Evolutionary conservation across 176 grass and related monocot genomes (phyloP), one percentile per base, ranked within the genome.

Genomic region (Saccharum officinarum): DNA sequence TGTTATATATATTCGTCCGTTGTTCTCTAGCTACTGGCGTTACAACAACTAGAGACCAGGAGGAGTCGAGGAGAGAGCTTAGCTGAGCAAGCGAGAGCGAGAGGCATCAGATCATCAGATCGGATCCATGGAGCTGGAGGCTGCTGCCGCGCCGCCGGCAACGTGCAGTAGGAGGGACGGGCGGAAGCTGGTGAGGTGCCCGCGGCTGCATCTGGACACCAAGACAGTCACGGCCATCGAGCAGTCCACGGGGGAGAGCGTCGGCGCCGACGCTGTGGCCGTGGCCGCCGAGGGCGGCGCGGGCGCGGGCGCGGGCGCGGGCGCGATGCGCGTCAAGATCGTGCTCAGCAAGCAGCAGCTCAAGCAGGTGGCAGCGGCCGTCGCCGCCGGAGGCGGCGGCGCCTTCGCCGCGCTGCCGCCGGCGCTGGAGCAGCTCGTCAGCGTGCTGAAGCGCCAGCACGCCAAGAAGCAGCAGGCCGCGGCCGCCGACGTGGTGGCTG

Each of bases 261-360:
- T 83, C 75, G 50, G 0, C 40, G 26, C 52, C 28, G 28, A 28
- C 22, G 22, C 40, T 4, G 34, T 1, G 0, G 44, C 8, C 10
- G 50, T n/a, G n/a, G n/a, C n/a, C 28, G 28, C 49, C 31, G 47
- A 3, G 17, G n/a, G 26, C 45, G 54, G 3, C 3, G 30, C 45
- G 14, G 85, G 85, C 18, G 57, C 13, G 71, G n/a, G n/a, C n/a
- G n/a, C n/a, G n/a, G 54, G 3, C 3, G 30, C 45, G 14, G 85
- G 85, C 18, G 57, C 13, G 71, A 85, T 93, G 84, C 91, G 88
- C 78, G 86, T 95, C 41, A 95, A 95, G 88, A 75, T 95, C 73
- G 77, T 95, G 54, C 80, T 95, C 33, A 95, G 83, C 75, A 95
- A 87, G 87, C 86, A 95, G 72, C 90, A 95, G 85, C 76, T 95